Evolutionary conservation across 108 stramenopile species (phyloP).

Genomic region (Fragilaria radians): DNA sequence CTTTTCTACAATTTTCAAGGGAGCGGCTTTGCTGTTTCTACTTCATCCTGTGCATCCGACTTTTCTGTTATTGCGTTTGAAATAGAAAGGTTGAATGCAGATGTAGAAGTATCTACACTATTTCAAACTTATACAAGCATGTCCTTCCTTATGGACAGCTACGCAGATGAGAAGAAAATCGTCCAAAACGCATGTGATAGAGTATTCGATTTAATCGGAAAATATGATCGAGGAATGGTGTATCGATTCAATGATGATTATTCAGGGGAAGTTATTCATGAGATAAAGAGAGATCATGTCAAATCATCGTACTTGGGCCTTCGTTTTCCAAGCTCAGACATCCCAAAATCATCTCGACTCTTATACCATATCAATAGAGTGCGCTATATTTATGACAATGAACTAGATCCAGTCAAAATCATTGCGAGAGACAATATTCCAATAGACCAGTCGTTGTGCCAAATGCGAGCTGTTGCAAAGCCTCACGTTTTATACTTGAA

Average conservation of each 20-base stretch:
- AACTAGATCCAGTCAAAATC: constrained; percentile 2
- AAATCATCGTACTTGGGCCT: too few species aligned
- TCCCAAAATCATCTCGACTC: constrained; percentile 11
- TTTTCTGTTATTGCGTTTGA: too few species aligned
- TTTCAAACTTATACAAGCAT: too few species aligned
- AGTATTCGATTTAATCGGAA: constrained; percentile 13
- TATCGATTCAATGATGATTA: constrained; percentile 20
- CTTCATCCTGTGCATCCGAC: too few species aligned
- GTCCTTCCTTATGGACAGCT: neutral
- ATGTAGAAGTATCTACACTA: too few species aligned
- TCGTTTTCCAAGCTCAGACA: constrained; percentile 16
- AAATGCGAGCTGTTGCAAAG: too few species aligned
- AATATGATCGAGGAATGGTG: constrained; percentile 22
- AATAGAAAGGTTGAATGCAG: neutral
- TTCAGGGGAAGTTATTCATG: constrained; percentile 21
- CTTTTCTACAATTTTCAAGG: too few species aligned
- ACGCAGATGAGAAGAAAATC: constrained; percentile 8
- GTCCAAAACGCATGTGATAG: constrained; percentile 15
- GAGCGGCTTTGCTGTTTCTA: too few species aligned
- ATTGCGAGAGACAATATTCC: neutral
- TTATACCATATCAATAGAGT: constrained; percentile 15
- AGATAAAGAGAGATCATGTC: constrained; percentile 9
- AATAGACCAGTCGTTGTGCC: too few species aligned
- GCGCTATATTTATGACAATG: constrained; percentile 18
- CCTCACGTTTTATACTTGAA: too few species aligned